A percentile compares a stretch with the other conserved stretches of the same genome.
Evolutionary conservation across 1,284 basidiomycete species (phyloP).

Genomic region (Tetrapyrgos nigripes): DNA sequence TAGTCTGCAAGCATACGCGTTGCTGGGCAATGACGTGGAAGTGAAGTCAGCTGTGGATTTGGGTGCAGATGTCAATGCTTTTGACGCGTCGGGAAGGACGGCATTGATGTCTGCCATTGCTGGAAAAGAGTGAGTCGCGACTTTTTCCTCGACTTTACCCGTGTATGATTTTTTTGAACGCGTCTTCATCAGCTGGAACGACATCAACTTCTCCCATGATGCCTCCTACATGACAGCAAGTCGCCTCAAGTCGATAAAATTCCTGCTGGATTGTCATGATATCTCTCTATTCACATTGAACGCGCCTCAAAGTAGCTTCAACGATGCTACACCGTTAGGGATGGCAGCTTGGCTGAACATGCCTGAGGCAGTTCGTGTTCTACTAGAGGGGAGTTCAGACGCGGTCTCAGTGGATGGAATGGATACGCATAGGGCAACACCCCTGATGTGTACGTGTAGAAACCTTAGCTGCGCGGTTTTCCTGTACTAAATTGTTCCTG

Average conservation of each 20-base stretch:
- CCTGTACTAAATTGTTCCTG: conserved; percentile 13
- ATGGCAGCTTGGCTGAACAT: conserved; percentile 78
- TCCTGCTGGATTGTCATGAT: conserved; percentile 57
- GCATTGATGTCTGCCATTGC: conserved; percentile 70
- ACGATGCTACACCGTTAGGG: conserved; percentile 75
- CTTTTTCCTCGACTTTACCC: conserved; percentile 5
- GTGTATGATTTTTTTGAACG: conserved; percentile 3
- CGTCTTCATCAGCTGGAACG: conserved; percentile 57
- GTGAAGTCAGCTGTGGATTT: conserved; percentile 57
- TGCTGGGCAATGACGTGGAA: conserved; percentile 58
- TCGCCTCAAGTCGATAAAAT: conserved; percentile 61
- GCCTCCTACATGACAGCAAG: conserved; percentile 62
- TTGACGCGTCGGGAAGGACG: conserved; percentile 63
- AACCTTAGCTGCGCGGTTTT: conserved; percentile 1
- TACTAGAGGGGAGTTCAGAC: conserved; percentile 65
- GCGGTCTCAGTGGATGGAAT: conserved; percentile 72
- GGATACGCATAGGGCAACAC: conserved; percentile 74
- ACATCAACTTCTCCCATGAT: conserved; percentile 65
- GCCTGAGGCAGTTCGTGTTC: conserved; percentile 57
- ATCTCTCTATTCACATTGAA: conserved; percentile 73
- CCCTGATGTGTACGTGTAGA: conserved; percentile 74
- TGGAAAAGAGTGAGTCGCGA: conserved; percentile 65
- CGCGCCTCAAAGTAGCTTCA: conserved; percentile 66
- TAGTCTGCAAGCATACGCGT: conserved; percentile 62
- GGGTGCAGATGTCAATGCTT: conserved; percentile 71